These are phyloP conservation scores for Porphyrellus cyaneotinctus DNA, from an alignment of 768 basidiomycete species.

Conservation along the genomic window DNA sequence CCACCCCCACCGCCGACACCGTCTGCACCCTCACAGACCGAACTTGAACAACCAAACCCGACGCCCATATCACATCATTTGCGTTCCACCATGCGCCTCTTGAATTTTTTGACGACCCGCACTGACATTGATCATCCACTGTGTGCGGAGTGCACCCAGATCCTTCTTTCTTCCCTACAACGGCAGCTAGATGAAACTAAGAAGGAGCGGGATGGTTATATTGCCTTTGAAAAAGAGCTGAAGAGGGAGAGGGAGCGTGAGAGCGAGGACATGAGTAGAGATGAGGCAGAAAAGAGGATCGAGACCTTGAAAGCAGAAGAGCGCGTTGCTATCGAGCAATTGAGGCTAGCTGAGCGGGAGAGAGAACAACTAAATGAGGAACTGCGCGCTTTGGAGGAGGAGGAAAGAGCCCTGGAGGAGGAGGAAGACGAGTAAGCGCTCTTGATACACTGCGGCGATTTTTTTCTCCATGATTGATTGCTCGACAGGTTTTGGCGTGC, in stretches of 20 bases:
- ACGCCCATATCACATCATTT: conserved; percentile 76
- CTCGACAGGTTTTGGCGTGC: conserved; percentile 70
- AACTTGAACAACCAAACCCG: conserved; percentile 55
- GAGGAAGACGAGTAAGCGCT: conserved; percentile 78
- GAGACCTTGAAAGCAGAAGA: conserved; percentile 69
- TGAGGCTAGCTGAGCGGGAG: conserved; percentile 74
- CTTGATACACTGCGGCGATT: background rate
- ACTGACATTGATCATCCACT: conserved; percentile 90
- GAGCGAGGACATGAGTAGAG: conserved; percentile 52
- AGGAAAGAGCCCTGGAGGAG: conserved; percentile 72
- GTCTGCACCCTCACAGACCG: conserved; percentile 35
- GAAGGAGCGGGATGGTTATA: conserved; percentile 89
- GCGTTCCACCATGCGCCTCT: conserved; percentile 68
- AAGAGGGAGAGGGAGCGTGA: conserved; percentile 77
- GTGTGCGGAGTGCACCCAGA: conserved; percentile 90
- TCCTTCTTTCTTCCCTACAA: conserved; percentile 70
- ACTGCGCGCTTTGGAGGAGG: conserved; percentile 61
- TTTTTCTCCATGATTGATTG: conserved; percentile 5
- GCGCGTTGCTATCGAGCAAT: conserved; percentile 62
- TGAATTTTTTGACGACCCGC: conserved; percentile 71
- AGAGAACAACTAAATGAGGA: conserved; percentile 73
- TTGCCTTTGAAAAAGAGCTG: conserved; percentile 87
- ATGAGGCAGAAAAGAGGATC: conserved; percentile 70
- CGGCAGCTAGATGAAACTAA: conserved; percentile 85
- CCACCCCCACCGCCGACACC: conserved; percentile 23